Conservation (phyloP, 352 stramenopile genomes). For the Phytophthora sp. region DNA sequence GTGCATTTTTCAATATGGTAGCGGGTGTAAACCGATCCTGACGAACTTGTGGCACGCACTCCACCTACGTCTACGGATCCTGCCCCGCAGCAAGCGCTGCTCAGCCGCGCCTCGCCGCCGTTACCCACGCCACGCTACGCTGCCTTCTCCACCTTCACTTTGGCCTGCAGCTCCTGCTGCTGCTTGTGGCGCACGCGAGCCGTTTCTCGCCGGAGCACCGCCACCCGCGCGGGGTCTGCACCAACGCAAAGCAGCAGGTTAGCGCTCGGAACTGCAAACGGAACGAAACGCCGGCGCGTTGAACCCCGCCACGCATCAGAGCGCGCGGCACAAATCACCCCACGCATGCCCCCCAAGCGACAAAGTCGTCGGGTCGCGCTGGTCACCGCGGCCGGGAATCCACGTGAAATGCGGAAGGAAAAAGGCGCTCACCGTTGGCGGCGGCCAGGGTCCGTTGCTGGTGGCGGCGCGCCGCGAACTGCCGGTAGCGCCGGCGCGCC, state of each 20-base stretch:
- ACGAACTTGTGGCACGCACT: constrained; percentile 4
- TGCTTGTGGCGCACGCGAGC: constrained; percentile 61
- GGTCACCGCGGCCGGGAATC: too few relatives aligned
- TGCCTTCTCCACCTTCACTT: constrained; percentile 36
- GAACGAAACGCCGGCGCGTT: constrained; percentile 11
- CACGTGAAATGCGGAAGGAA: constrained; percentile 8
- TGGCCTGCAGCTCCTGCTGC: constrained; percentile 46
- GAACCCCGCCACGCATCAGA: not conserved
- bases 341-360: constrained; percentile 19
- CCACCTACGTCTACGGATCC: too few relatives aligned
- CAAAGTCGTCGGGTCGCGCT: constrained; percentile 6
- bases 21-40: constrained; percentile 6
- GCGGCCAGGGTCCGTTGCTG: constrained; percentile 36
- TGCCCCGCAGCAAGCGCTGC: too few relatives aligned
- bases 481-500: constrained; percentile 30
- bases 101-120: constrained; percentile 1
- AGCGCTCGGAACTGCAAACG: constrained; percentile 15
- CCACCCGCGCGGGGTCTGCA: constrained; percentile 61
- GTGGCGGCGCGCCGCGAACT: constrained; percentile 36
- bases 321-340: constrained; percentile 19
- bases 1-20: not conserved
- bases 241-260: constrained; percentile 2
- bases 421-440: constrained; percentile 53
- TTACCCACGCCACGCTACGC: constrained; percentile 29
- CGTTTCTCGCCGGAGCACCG: constrained; percentile 60